phyloP scores from a whole-genome alignment of 768 basidiomycete genomes.

The Leucosporidium creatinivorum region DNA sequence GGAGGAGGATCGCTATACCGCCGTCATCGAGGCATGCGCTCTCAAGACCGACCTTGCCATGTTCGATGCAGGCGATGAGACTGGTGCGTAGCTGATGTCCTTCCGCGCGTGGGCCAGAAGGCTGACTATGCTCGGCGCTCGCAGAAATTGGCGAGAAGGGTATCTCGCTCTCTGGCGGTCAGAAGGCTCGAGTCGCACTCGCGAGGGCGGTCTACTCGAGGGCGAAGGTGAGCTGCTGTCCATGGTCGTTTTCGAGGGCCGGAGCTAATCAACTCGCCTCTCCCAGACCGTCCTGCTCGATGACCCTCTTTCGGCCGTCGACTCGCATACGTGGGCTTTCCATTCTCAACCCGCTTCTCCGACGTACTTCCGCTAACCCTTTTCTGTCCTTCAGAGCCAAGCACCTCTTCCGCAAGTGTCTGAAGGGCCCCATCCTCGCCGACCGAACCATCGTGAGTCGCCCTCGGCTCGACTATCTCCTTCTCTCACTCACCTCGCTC shows the following conservation, averaged over 20 bases:
- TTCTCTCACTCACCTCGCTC: neutral
- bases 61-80: constrained; percentile 68
- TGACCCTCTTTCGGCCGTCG: constrained; percentile 36
- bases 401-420: constrained; percentile 47
- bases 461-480: too few species aligned
- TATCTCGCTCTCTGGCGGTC: constrained; percentile 32
- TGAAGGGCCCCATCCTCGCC: constrained; percentile 70
- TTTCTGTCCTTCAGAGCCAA: constrained; percentile 54
- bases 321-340: constrained; percentile 53
- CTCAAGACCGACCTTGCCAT: constrained; percentile 63
- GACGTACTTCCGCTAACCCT: too few species aligned
- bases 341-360: too few species aligned
- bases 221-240: constrained; percentile 50
- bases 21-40: constrained; percentile 67
- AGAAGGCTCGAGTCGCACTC: constrained; percentile 49
- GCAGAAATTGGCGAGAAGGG: constrained; percentile 36
- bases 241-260: neutral
- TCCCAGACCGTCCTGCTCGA: constrained; percentile 47
- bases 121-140: too few species aligned
- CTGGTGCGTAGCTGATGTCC: constrained; percentile 35
- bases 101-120: too few species aligned
- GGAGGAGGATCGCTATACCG: constrained; percentile 59
- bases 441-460: constrained; percentile 56
- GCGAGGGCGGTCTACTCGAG: constrained; percentile 88
- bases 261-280: constrained; percentile 39